phyloP scores from a whole-genome alignment of 495 filamentous ascomycete genomes.

The Penicillium odoratum region DNA sequence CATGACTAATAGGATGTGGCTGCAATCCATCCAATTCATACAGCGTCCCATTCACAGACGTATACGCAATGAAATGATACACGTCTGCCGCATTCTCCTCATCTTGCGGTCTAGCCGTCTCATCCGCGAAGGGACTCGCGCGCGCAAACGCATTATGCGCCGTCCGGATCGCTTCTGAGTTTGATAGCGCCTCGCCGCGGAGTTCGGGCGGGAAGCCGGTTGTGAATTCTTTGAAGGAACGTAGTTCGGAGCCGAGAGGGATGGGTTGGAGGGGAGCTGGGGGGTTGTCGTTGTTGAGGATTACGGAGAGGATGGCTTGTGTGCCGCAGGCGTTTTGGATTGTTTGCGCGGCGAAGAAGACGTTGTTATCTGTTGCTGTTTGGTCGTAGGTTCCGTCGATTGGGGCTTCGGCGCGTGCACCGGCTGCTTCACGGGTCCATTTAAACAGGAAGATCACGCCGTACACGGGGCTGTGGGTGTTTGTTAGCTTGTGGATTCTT shows the following conservation, averaged over 20 bases:
- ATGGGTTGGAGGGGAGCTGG: slow-evolving; percentile 21
- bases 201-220: slow-evolving; percentile 80
- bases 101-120: slow-evolving; percentile 63
- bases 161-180: slow-evolving; percentile 79
- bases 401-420: slow-evolving; percentile 58
- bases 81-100: slow-evolving; percentile 67
- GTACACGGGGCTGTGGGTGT: slow-evolving; percentile 69
- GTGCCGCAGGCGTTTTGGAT: slow-evolving; percentile 99
- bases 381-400: slow-evolving; percentile 78
- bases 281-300: slow-evolving; percentile 74
- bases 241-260: slow-evolving; percentile 59
- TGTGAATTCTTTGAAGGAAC: slow-evolving; percentile 89
- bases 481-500: slow-evolving; percentile 15
- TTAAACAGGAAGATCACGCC: slow-evolving; percentile 99
- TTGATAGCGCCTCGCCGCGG: slow-evolving; percentile 65
- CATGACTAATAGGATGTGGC: slow-evolving; percentile 88
- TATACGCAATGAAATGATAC: slow-evolving; percentile 98
- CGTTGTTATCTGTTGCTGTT: slow-evolving; percentile 59
- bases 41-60: slow-evolving; percentile 69
- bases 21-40: slow-evolving; percentile 97
- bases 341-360: slow-evolving; percentile 97
- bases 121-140: slow-evolving; percentile 87
- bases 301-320: slow-evolving; percentile 88
- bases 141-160: slow-evolving; percentile 93
- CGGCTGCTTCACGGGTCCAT: slow-evolving; percentile 76